Percentiles rank a stretch among this genome's conserved stretches.
phyloP scores from a whole-genome alignment of 2,329 filamentous ascomycete species.

The Neofusicoccum sp. region DNA sequence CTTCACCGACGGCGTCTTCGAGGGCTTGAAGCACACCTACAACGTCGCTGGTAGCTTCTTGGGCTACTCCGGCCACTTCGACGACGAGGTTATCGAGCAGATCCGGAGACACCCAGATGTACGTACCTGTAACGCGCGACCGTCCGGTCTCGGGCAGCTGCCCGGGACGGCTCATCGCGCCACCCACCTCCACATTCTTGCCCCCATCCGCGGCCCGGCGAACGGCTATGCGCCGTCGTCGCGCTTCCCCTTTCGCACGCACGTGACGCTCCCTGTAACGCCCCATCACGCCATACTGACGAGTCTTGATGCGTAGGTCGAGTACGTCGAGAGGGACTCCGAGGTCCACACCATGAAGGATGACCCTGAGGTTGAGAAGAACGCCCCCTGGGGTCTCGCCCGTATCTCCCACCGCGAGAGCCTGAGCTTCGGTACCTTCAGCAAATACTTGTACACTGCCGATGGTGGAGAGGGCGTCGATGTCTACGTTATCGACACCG shows the following conservation, averaged over 20 bases:
- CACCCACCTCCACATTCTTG: not conserved
- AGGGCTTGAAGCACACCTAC: conserved; percentile 94
- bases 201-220: not conserved
- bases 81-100: conserved; percentile 88
- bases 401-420: conserved; percentile 93
- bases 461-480: conserved; percentile 97
- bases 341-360: conserved; percentile 77
- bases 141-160: not conserved
- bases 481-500: conserved; percentile 98
- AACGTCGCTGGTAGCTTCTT: conserved; percentile 82
- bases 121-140: conserved; percentile 53
- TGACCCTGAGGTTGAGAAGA: conserved; percentile 72
- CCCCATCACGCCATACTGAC: conserved; percentile 21
- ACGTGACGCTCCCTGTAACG: conserved; percentile 10
- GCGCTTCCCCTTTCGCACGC: not conserved
- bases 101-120: conserved; percentile 96
- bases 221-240: conserved; percentile 24
- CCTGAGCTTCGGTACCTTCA: conserved; percentile 89
- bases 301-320: conserved; percentile 64
- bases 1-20: conserved; percentile 69
- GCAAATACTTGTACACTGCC: conserved; percentile 93
- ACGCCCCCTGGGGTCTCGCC: conserved; percentile 97
- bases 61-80: conserved; percentile 95
- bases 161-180: not conserved
- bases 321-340: conserved; percentile 94